phyloP scores from a whole-genome alignment of 768 basidiomycete genomes.

The Pleurotus citrinopileatus region DNA sequence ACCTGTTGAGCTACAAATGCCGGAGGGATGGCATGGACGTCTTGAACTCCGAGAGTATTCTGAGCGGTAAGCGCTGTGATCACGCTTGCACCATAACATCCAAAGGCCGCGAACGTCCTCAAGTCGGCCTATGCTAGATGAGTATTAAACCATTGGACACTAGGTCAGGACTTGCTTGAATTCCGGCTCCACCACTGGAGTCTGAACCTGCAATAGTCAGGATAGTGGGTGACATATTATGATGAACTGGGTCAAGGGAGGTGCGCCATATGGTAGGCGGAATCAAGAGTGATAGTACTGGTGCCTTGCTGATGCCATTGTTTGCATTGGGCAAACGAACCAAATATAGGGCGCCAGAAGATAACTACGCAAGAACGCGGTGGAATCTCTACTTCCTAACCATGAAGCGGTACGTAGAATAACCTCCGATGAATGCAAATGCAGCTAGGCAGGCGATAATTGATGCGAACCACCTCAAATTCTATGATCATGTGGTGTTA shows the following conservation, averaged over 20 bases:
- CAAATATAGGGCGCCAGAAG: neutral
- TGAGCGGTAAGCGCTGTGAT: conserved; percentile 88
- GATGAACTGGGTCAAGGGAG: conserved; percentile 2
- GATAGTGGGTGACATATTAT: conserved; percentile 34
- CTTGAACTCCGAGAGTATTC: conserved; percentile 84
- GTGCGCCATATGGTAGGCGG: neutral
- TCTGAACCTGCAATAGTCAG: conserved; percentile 83
- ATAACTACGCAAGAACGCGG: neutral
- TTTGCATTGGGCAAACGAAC: neutral
- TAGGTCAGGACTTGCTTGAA: conserved; percentile 54
- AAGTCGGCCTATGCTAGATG: conserved; percentile 65
- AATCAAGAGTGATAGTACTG: neutral
- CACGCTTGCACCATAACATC: conserved; percentile 78
- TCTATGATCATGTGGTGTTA: conserved; percentile 22
- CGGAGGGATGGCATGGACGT: conserved; percentile 62
- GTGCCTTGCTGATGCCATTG: neutral
- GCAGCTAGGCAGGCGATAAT: conserved; percentile 80
- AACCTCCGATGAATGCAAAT: conserved; percentile 81
- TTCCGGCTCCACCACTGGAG: conserved; percentile 84
- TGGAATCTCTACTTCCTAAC: conserved; percentile 32
- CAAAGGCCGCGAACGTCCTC: conserved; percentile 76
- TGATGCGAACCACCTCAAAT: conserved; percentile 81
- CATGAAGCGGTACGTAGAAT: conserved; percentile 79
- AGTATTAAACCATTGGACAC: neutral
- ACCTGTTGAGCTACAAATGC: conserved; percentile 75